Conservation (phyloP, 805 yeast genomes). For the Schwanniomyces vanrijiae region DNA sequence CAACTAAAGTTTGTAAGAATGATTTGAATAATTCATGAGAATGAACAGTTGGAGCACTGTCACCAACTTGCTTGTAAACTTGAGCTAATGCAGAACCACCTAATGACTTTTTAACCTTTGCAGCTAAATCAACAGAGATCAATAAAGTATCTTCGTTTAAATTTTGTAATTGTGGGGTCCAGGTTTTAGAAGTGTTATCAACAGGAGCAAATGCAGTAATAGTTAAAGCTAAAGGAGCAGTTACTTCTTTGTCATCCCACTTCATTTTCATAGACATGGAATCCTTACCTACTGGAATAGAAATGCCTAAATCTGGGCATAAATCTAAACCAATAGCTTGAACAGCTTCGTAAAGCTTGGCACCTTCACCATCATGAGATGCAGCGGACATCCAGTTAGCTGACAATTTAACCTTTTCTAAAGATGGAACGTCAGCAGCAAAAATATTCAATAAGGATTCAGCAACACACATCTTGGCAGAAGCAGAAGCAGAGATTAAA, state of each 20-base stretch:
- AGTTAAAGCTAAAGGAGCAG: conserved; percentile 91
- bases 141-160: conserved; percentile 55
- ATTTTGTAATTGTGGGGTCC: conserved; percentile 85
- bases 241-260: conserved; percentile 90
- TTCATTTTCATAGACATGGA: conserved; percentile 99
- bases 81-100: conserved; percentile 97
- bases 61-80: conserved; percentile 86
- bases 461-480: conserved; percentile 94
- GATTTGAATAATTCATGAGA: conserved; percentile 61
- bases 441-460: conserved; percentile 85
- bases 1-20: conserved; percentile 66
- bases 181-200: conserved; percentile 76
- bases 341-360: conserved; percentile 93
- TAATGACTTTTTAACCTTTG: conserved; percentile 49
- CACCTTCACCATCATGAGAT: conserved; percentile 90
- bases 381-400: conserved; percentile 99
- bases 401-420: conserved; percentile 77
- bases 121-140: conserved; percentile 79
- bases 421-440: conserved; percentile 82
- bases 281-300: conserved; percentile 98
- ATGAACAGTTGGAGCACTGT: conserved; percentile 80
- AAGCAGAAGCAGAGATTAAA: conserved; percentile 81
- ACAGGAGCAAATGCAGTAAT: conserved; percentile 93
- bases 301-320: conserved; percentile 88
- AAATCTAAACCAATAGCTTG: conserved; percentile 93